A percentile compares a stretch with the other conserved stretches of the same genome.
phyloP scores from a whole-genome alignment of 106 monocot genomes.

The Phalaenopsis aphrodite region DNA sequence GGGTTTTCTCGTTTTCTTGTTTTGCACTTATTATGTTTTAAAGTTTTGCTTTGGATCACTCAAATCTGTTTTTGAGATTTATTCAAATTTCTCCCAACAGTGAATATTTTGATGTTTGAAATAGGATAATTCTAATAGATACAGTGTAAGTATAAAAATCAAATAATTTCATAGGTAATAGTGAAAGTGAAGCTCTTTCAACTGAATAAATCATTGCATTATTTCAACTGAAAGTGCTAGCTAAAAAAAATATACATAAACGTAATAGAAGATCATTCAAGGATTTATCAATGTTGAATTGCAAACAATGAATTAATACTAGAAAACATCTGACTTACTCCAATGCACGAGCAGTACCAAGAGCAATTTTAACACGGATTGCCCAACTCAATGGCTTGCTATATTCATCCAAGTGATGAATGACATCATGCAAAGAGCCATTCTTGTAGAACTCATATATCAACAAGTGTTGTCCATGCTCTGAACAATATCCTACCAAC shows the following conservation, averaged over 20 bases:
- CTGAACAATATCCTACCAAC: slow-evolving; percentile 84
- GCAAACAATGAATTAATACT: not conserved
- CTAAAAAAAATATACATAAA: too few species aligned
- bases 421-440: slow-evolving; percentile 80
- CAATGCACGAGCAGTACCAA: slow-evolving; percentile 82
- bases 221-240: too few species aligned
- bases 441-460: slow-evolving; percentile 78
- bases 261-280: not conserved
- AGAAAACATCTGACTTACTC: slow-evolving; percentile 45
- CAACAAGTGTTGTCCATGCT: slow-evolving; percentile 72
- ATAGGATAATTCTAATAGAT: not conserved
- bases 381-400: slow-evolving; percentile 77
- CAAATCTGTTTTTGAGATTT: too few species aligned
- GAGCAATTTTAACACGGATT: slow-evolving; percentile 76
- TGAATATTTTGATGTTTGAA: not conserved
- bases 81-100: not conserved
- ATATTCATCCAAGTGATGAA: slow-evolving; percentile 80
- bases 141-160: too few species aligned
- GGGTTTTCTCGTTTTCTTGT: too few species aligned
- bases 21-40: too few species aligned
- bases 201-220: too few species aligned
- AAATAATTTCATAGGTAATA: too few species aligned
- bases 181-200: too few species aligned
- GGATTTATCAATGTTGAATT: not conserved
- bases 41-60: too few species aligned